Conservation (phyloP, 164 flowering plant genomes). For the Amborella trichopoda region DNA sequence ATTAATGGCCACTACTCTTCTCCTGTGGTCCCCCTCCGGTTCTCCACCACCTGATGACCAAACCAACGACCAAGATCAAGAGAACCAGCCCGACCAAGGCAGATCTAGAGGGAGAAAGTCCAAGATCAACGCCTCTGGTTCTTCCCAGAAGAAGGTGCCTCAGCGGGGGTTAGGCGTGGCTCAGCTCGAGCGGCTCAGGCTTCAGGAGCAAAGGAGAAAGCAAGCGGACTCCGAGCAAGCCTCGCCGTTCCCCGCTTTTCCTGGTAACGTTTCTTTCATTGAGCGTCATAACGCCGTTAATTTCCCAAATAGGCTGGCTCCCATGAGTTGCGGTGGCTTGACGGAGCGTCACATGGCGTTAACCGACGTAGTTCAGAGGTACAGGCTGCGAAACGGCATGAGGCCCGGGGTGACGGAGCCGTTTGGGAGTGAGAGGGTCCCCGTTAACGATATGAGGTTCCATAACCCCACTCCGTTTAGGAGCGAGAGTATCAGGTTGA, state of each 20-base stretch:
- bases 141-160: slow-evolving; percentile 24
- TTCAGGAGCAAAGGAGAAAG: slow-evolving; percentile 29
- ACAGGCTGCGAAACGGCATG: not conserved
- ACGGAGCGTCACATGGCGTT: not conserved
- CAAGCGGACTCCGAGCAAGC: slow-evolving; percentile 2
- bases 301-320: not conserved
- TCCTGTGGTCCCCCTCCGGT: too few species aligned
- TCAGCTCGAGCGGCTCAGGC: slow-evolving; percentile 43
- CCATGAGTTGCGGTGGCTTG: not conserved
- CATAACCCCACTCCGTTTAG: not conserved
- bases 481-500: slow-evolving; percentile 5
- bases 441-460: slow-evolving; percentile 2
- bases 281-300: not conserved
- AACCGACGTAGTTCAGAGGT: not conserved
- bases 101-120: too few species aligned
- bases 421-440: slow-evolving; percentile 2
- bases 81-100: too few species aligned
- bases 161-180: slow-evolving; percentile 71
- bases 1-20: too few species aligned
- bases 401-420: not conserved
- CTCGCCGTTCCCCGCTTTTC: not conserved
- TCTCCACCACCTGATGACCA: too few species aligned
- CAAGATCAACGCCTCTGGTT: too few species aligned
- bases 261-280: not conserved
- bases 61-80: too few species aligned